Percentiles rank a stretch among this genome's conserved stretches.
phyloP scores from a whole-genome alignment of 768 basidiomycete genomes.

The Roridomyces roridus region DNA sequence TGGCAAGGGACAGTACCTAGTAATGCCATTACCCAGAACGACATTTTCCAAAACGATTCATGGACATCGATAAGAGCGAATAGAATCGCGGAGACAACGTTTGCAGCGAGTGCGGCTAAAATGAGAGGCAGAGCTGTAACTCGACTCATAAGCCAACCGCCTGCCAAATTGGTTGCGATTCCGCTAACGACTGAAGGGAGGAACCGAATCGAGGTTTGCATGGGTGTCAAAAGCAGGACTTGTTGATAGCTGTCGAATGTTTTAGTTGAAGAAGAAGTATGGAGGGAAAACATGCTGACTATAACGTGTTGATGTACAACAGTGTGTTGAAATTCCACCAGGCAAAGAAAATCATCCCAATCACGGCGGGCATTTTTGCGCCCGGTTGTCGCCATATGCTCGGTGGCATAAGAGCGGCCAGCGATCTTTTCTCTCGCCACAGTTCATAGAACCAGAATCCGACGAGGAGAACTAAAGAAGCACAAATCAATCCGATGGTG shows the following conservation, averaged over 20 bases:
- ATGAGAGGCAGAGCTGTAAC: too few species aligned
- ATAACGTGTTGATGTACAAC: conserved; percentile 37
- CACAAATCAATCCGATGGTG: conserved; percentile 32
- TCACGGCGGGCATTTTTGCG: conserved; percentile 34
- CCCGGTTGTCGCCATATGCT: conserved; percentile 38
- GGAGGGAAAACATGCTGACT: conserved; percentile 22
- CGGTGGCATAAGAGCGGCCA: conserved; percentile 38
- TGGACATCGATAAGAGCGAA: conserved; percentile 38
- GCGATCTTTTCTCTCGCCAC: conserved; percentile 31
- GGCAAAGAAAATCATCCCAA: conserved; percentile 37
- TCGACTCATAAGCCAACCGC: too few species aligned
- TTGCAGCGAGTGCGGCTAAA: too few species aligned
- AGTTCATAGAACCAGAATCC: conserved; percentile 36
- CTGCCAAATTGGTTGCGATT: too few species aligned
- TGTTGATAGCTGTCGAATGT: conserved; percentile 35
- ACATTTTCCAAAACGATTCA: conserved; percentile 38
- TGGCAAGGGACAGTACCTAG: conserved; percentile 20
- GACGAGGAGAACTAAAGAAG: conserved; percentile 32
- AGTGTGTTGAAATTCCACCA: conserved; percentile 41
- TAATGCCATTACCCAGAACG: conserved; percentile 37
- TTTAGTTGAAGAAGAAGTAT: neutral
- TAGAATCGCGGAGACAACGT: too few species aligned
- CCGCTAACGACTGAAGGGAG: too few species aligned
- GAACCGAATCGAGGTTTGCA: too few species aligned
- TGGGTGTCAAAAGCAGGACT: too few species aligned